Percentiles rank a stretch among this genome's conserved stretches.
These are phyloP conservation scores for Liquidambar formosana DNA, from an alignment of 164 flowering plant genomes.

Conservation along the genomic window DNA sequence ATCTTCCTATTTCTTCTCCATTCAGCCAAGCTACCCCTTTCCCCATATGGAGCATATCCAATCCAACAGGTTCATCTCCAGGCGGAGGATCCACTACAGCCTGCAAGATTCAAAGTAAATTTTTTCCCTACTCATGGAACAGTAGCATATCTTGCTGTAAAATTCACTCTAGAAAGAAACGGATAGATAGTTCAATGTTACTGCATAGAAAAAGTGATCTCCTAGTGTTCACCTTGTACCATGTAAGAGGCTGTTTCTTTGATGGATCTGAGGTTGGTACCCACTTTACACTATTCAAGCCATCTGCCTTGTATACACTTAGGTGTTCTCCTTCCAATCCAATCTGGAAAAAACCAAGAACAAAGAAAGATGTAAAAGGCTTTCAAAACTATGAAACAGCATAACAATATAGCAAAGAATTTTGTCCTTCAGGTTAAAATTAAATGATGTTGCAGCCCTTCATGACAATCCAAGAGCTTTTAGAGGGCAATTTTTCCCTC, in stretches of 20 bases:
- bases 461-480: no score
- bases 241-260: constrained; percentile 83
- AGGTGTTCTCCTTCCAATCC: constrained; percentile 87
- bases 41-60: constrained; percentile 97
- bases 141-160: no score
- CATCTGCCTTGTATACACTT: constrained; percentile 51
- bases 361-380: background rate
- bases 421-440: background rate
- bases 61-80: constrained; percentile 90
- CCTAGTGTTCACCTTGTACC: constrained; percentile 79
- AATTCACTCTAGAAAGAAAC: background rate
- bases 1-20: constrained; percentile 96
- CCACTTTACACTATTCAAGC: constrained; percentile 61
- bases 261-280: constrained; percentile 57
- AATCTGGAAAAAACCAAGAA: constrained; percentile 45
- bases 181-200: background rate
- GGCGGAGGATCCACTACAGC: constrained; percentile 73
- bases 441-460: background rate
- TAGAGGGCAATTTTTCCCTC: no score
- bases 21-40: constrained; percentile 98
- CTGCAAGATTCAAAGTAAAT: constrained; percentile 38
- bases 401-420: background rate
- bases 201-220: background rate
- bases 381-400: background rate
- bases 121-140: background rate